Conservation (phyloP, 495 filamentous ascomycete genomes). For the Penicilliopsis zonata region DNA sequence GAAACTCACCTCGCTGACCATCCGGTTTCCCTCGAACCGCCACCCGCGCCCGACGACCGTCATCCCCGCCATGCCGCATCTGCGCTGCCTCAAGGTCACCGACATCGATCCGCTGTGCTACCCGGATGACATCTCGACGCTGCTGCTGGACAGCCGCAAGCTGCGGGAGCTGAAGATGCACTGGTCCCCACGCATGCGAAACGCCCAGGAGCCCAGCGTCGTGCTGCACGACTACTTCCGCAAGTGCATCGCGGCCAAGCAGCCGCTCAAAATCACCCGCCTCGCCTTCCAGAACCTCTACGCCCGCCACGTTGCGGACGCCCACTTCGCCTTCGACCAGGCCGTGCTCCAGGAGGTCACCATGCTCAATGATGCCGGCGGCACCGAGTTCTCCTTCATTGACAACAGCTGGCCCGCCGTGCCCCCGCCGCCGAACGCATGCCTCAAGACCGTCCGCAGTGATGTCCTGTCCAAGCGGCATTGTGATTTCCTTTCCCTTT, state of each 20-base stretch:
- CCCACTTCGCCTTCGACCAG: constrained; percentile 28
- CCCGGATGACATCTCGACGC: constrained; percentile 47
- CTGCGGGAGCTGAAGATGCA: constrained; percentile 43
- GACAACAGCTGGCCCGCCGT: constrained; percentile 38
- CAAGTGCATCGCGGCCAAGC: constrained; percentile 30
- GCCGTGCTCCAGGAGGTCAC: constrained; percentile 36
- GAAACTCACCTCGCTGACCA: constrained; percentile 39
- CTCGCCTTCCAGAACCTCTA: constrained; percentile 46
- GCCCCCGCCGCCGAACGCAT: constrained; percentile 9
- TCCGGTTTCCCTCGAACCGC: constrained; percentile 43
- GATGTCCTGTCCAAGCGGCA: constrained; percentile 29
- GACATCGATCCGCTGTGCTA: constrained; percentile 56
- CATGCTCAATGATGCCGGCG: constrained; percentile 34
- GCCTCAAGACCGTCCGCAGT: constrained; percentile 28
- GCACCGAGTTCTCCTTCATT: constrained; percentile 34
- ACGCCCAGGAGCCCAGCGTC: constrained; percentile 43
- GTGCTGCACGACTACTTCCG: constrained; percentile 45
- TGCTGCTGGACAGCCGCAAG: constrained; percentile 39
- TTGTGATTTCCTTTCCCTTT: constrained; percentile 23
- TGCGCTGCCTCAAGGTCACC: constrained; percentile 38
- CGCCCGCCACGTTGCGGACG: constrained; percentile 34
- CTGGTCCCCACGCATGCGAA: constrained; percentile 52
- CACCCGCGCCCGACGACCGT: constrained; percentile 45
- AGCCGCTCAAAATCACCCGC: constrained; percentile 33
- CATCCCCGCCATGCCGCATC: constrained; percentile 44